phyloP scores from a whole-genome alignment of 768 basidiomycete species.

The Postia placenta region DNA sequence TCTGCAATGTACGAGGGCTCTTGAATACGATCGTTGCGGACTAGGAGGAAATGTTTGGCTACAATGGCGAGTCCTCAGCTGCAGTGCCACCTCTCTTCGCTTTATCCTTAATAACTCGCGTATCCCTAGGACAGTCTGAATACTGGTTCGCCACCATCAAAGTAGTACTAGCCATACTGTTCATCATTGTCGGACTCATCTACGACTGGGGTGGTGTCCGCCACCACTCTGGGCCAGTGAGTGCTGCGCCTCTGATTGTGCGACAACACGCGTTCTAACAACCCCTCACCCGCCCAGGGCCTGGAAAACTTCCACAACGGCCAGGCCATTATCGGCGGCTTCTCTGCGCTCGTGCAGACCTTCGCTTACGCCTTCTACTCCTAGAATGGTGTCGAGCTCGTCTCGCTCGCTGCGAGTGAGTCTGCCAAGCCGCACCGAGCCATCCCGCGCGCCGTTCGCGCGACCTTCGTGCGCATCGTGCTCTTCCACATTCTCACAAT shows the following conservation, averaged over 20 bases:
- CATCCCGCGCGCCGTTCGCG: conserved; percentile 48
- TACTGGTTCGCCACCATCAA: conserved; percentile 65
- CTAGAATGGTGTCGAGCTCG: conserved; percentile 63
- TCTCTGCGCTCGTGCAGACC: conserved; percentile 44
- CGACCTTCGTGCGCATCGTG: conserved; percentile 60
- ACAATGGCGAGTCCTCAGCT: conserved; percentile 29
- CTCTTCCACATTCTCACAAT: conserved; percentile 62
- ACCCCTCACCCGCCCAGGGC: conserved; percentile 32
- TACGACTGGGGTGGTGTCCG: conserved; percentile 56
- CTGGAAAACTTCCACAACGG: conserved; percentile 42
- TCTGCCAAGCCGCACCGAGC: conserved; percentile 55
- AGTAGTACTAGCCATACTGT: conserved; percentile 53
- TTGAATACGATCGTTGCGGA: not conserved
- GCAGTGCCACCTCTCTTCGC: conserved; percentile 34
- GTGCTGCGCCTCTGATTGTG: too few relatives aligned
- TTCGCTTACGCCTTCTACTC: conserved; percentile 71
- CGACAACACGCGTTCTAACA: too few relatives aligned
- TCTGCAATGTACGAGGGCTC: conserved; percentile 25
- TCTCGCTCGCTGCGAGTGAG: conserved; percentile 67
- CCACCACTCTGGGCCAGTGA: conserved; percentile 51
- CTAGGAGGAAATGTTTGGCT: conserved; percentile 55
- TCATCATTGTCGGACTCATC: conserved; percentile 58
- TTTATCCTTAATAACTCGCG: conserved; percentile 36
- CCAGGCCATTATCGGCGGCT: conserved; percentile 51
- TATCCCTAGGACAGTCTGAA: conserved; percentile 44